A percentile compares a stretch with the other conserved stretches of the same genome.
Evolutionary conservation across 768 basidiomycete species (phyloP).

Genomic region (Mycena polygramma): DNA sequence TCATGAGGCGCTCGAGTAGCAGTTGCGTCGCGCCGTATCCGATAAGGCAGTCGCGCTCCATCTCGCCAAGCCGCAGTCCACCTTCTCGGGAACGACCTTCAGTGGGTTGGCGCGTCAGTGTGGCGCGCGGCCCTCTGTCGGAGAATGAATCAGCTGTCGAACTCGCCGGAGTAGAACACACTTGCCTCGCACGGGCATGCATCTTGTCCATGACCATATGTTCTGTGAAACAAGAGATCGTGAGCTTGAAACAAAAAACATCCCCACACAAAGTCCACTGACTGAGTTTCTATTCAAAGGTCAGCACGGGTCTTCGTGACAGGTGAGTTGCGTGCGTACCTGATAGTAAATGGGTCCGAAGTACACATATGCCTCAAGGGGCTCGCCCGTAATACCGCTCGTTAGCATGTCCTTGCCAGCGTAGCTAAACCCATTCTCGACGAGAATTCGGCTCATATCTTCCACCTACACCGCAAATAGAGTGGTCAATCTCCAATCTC

Average conservation of each 20-base stretch:
- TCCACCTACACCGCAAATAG: constrained; percentile 71
- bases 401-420: constrained; percentile 99
- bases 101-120: constrained; percentile 96
- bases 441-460: constrained; percentile 97
- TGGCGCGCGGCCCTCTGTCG: constrained; percentile 92
- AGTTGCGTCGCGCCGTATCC: constrained; percentile 99
- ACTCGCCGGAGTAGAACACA: constrained; percentile 28
- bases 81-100: constrained; percentile 99
- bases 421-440: constrained; percentile 96
- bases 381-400: constrained; percentile 97
- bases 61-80: constrained; percentile 96
- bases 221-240: constrained; percentile 57
- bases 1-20: constrained; percentile 97
- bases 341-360: constrained; percentile 99
- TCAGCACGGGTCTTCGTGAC: constrained; percentile 32
- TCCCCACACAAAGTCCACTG: constrained; percentile 48
- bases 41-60: constrained; percentile 99
- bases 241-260: constrained; percentile 13
- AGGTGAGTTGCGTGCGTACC: constrained; percentile 52
- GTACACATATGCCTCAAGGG: constrained; percentile 96
- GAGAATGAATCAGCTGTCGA: constrained; percentile 32
- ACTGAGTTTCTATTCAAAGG: constrained; percentile 87
- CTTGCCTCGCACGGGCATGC: constrained; percentile 96
- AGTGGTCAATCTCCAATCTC: constrained; percentile 7
- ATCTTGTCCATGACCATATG: constrained; percentile 99